A percentile compares a stretch with the other conserved stretches of the same genome.
Conservation (phyloP, 805 yeast genomes). For the Ogataea allantospora region DNA sequence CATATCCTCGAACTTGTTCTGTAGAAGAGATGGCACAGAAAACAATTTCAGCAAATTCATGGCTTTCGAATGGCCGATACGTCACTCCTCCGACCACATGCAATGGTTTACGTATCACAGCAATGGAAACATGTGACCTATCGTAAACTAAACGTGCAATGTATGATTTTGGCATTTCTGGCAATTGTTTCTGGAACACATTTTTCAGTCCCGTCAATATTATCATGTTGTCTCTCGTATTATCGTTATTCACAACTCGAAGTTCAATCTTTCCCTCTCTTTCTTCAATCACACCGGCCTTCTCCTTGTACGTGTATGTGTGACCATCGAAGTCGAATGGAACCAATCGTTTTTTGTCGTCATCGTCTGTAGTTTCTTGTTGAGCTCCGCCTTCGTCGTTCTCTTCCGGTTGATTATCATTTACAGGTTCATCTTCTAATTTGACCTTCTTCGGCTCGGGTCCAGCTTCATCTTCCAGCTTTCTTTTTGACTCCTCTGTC, state of each 20-base stretch:
- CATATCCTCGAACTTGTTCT: constrained; percentile 97
- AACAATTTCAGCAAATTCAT: constrained; percentile 96
- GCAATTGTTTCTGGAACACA: constrained; percentile 94
- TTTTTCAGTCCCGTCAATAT: constrained; percentile 93
- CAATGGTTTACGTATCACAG: constrained; percentile 84
- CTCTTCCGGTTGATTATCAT: constrained; percentile 22
- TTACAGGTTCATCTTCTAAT: constrained; percentile 16
- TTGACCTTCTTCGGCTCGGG: constrained; percentile 4
- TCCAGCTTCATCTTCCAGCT: constrained; percentile 8
- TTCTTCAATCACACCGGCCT: constrained; percentile 94
- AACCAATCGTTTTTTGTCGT: constrained; percentile 42
- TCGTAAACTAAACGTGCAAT: constrained; percentile 94
- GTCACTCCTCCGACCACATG: constrained; percentile 97
- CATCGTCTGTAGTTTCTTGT: constrained; percentile 36
- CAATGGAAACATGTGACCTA: constrained; percentile 90
- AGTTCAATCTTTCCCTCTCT: constrained; percentile 91
- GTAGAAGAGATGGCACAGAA: constrained; percentile 97
- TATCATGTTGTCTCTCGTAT: constrained; percentile 80
- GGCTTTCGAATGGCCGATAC: constrained; percentile 85
- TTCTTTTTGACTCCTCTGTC: constrained; percentile 11
- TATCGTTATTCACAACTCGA: constrained; percentile 94
- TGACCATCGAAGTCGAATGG: constrained; percentile 72
- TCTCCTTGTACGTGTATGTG: constrained; percentile 78
- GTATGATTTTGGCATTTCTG: constrained; percentile 98
- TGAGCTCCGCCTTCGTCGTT: constrained; percentile 28